Evolutionary conservation across 306 rosid genomes (phyloP), one percentile per base, ranked within the genome.

Genomic region (Sechiopsis laciniata): DNA sequence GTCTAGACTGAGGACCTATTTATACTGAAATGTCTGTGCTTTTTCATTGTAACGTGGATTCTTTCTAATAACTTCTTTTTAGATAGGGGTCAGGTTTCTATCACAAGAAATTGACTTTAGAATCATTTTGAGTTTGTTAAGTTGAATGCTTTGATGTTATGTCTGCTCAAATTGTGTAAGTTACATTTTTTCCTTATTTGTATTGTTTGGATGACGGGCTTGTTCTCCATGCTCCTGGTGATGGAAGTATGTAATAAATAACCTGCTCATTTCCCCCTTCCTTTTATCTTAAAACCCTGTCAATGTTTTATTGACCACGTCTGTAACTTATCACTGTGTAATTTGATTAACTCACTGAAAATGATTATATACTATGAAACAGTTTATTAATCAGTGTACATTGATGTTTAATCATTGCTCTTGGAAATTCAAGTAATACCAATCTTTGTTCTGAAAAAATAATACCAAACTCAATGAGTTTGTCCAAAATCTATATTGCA

Each of bases 401-500:
- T 51, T 13, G 26, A 59, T 51, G 55, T 72, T 20, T 42, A 63
- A 17, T 69, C 46, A 46, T 59, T 32, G 46, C 21, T 35, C 3
- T 78, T 24, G 5, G 35, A 52, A 42, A 68, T 77, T 24, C 48
- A 12, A 74, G 60, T 8, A 16, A n/a, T 45, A 13, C 22, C 48
- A 71, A 74, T 13, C 71, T 5, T 40, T 40, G 46, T 40, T 40
- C 46, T 40, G 46, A 40, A 40, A 40, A 12, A 74, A 60, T 14
- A 29, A n/a, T 45, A 13, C 22, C 48, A 71, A 74, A 10, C 74
- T 55, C 22, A 57, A 65, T 51, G 29, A 32, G 45, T 60, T 75
- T 68, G 62, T 55, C 75, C 56, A 32, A 46, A 72, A 15, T 81
- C 74, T 73, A 54, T 64, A 42, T 66, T 58, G 57, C 91, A 94